Conservation (phyloP, 2,329 filamentous ascomycete genomes). For the Claviceps maximensis region DNA sequence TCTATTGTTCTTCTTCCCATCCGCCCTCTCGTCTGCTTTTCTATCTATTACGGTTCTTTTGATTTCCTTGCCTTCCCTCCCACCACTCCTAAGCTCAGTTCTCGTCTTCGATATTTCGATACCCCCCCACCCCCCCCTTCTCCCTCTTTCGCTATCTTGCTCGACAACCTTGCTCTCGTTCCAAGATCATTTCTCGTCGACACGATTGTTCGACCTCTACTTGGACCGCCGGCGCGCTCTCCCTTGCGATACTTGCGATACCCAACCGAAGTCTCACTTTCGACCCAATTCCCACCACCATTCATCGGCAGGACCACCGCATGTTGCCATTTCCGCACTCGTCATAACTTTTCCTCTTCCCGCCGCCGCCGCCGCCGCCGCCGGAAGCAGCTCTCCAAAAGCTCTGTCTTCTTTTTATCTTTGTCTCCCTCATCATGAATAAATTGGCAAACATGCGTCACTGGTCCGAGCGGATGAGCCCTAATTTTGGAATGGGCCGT, state of each 20-base stretch:
- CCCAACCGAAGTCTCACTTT: slow-evolving; percentile 13
- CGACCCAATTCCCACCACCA: slow-evolving; percentile 14
- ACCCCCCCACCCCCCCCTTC: slow-evolving; percentile 6
- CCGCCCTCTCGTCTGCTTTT: neutral
- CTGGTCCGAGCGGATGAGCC: slow-evolving; percentile 58
- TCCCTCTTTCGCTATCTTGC: slow-evolving; percentile 11
- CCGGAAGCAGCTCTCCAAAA: neutral
- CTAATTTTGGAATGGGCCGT: slow-evolving; percentile 52
- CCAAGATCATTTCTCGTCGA: neutral
- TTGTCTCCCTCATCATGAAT: slow-evolving; percentile 42
- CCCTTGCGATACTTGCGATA: slow-evolving; percentile 11
- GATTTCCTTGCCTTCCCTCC: slow-evolving; percentile 1
- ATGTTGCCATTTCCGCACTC: slow-evolving; percentile 4
- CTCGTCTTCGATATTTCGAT: slow-evolving; percentile 8
- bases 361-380: neutral
- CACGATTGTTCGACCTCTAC: neutral
- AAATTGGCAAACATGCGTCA: slow-evolving; percentile 60
- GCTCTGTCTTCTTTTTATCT: neutral
- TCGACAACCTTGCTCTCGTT: slow-evolving; percentile 4
- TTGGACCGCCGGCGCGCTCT: neutral
- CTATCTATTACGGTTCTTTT: slow-evolving; percentile 7
- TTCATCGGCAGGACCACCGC: slow-evolving; percentile 4
- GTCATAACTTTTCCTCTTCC: neutral
- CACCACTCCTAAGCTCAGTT: neutral
- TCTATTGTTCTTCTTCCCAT: neutral